Evolutionary conservation across 2,329 filamentous ascomycete species (phyloP), one percentile per base, ranked within the genome.

Genomic region (Alternaria postmessia): DNA sequence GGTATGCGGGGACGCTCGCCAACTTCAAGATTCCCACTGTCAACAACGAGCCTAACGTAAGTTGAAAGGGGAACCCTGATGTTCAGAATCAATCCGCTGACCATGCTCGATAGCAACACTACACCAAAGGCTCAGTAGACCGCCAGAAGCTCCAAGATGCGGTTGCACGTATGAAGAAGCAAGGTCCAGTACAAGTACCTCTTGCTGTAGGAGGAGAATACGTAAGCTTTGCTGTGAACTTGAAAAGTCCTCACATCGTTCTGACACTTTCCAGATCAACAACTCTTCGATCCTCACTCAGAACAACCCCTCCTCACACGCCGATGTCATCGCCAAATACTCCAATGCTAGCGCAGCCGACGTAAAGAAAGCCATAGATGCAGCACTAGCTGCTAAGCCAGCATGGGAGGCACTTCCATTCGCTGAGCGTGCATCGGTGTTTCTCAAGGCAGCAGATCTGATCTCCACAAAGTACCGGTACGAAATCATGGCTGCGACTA

Each of bases 401-500:
- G 86, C 88, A 32, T 99, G 95, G 94, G 93, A 94, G 74, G 84
- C 86, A 5, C 84, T 96, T 18, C 92, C 94, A 14, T 98, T 98
- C 75, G 88, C 91, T 48, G 94, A 98, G 81, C 88, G 94, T 55
- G 94, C 94, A 12, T 91, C 94, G 57, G 86, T 99, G 75, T 98
- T 98, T 83, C 87, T 98, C 74, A 97, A 97, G 85, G 94, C 95
- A 3, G 94, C 94, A 34, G 94, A 98, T 77, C 84, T 99, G 64
- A 88, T 99, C 69, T 85, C 91, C 55, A 91, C 87, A 66, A 98
- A 98, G 83, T 98, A 99, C 82, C 88, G 95, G 76, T 97, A 97
- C 81, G 93, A 97, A 57, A 88, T 99, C 71, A 96, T 98, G 91
- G 94, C 95, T 7, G 88, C 93, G 44, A 97, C 95, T 14, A 97